Evolutionary conservation across 352 stramenopile species (phyloP).

Genomic region (Phytophthora hybrid): DNA sequence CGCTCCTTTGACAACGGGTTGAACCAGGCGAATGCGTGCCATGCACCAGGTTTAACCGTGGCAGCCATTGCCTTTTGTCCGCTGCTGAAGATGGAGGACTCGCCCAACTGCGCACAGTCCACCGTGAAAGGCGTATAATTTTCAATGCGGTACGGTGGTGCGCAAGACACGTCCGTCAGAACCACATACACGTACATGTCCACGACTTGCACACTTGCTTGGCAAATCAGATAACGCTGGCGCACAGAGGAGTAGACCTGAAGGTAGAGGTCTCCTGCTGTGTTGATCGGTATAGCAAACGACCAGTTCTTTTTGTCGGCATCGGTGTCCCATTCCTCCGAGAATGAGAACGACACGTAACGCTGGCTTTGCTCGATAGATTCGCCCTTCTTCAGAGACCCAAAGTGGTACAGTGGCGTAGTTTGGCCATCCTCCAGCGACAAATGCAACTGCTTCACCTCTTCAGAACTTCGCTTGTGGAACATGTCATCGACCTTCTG

Average conservation of each 20-base stretch:
- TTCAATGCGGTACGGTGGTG: constrained; percentile 86
- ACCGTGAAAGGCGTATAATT: constrained; percentile 89
- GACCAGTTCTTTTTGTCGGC: constrained; percentile 74
- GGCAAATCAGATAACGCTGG: constrained; percentile 81
- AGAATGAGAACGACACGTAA: constrained; percentile 86
- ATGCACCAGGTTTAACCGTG: constrained; percentile 72
- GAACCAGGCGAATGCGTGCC: constrained; percentile 87
- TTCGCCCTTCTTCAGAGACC: constrained; percentile 76
- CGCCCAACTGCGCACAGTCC: constrained; percentile 75
- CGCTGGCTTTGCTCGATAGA: constrained; percentile 66
- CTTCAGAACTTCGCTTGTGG: constrained; percentile 69
- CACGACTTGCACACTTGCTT: constrained; percentile 88
- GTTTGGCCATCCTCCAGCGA: constrained; percentile 68
- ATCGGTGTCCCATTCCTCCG: constrained; percentile 62
- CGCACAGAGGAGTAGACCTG: constrained; percentile 82
- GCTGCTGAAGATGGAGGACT: constrained; percentile 72
- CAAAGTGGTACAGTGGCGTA: constrained; percentile 82
- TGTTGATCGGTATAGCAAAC: constrained; percentile 82
- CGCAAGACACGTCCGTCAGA: constrained; percentile 80
- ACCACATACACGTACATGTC: constrained; percentile 92
- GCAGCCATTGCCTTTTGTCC: constrained; percentile 60
- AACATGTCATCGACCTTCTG: constrained; percentile 77
- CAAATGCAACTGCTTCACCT: constrained; percentile 64
- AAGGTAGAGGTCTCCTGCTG: constrained; percentile 79
- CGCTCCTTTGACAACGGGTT: constrained; percentile 88